Conservation (phyloP, 331 rosid genomes). For the Rhamnella rubrinervis region DNA sequence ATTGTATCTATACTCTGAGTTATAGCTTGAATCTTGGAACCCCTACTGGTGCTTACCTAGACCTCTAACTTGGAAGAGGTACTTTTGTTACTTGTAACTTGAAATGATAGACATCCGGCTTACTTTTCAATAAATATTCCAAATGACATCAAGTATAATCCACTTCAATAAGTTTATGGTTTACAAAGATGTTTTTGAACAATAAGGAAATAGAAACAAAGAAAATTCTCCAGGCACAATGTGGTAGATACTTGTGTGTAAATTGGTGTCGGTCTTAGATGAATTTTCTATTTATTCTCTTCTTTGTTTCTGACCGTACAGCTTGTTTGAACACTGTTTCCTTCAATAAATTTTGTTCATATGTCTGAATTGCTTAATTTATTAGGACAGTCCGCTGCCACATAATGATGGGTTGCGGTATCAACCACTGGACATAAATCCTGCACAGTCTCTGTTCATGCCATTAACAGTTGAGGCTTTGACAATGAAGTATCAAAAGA, state of each 20-base stretch:
- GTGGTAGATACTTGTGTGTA: neutral
- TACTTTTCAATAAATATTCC: neutral
- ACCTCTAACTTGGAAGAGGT: slow-evolving; percentile 78
- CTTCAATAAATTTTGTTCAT: slow-evolving; percentile 1
- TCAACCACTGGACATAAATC: slow-evolving; percentile 53
- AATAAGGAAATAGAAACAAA: too few species aligned
- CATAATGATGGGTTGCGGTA: slow-evolving; percentile 61
- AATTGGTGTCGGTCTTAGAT: neutral
- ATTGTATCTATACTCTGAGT: too few species aligned
- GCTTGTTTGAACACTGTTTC: neutral
- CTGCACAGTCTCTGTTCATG: slow-evolving; percentile 54
- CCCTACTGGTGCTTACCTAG: too few species aligned
- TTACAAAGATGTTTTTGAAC: neutral
- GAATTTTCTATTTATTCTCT: neutral
- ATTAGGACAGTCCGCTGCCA: slow-evolving; percentile 78
- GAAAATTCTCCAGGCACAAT: neutral
- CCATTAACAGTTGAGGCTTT: neutral
- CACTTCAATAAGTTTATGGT: neutral
- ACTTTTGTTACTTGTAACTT: slow-evolving; percentile 15
- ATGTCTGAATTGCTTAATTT: neutral
- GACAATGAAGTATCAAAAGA: neutral
- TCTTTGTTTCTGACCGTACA: too few species aligned
- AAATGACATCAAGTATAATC: neutral
- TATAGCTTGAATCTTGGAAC: too few species aligned
- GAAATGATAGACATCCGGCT: too few species aligned